These are phyloP conservation scores for Anthostomella pinea DNA, from an alignment of 2,329 filamentous ascomycete genomes.

Conservation along the genomic window DNA sequence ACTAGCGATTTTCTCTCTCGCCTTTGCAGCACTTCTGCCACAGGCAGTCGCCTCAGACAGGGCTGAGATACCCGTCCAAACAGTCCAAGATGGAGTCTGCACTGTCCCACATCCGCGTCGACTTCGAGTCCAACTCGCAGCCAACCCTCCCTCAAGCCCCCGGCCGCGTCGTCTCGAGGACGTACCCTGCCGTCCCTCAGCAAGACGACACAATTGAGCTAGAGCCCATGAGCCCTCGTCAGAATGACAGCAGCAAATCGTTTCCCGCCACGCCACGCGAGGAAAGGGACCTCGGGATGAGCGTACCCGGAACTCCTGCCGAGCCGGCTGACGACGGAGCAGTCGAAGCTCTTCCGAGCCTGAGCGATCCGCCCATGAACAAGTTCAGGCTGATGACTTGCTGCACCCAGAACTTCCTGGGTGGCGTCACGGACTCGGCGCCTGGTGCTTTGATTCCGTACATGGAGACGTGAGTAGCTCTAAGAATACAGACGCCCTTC, in stretches of 20 bases:
- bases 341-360: constrained; percentile 33
- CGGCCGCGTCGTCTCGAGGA: constrained; percentile 36
- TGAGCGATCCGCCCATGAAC: constrained; percentile 64
- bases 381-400: constrained; percentile 63
- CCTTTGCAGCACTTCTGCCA: too few species aligned
- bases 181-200: constrained; percentile 38
- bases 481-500: neutral
- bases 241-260: constrained; percentile 9
- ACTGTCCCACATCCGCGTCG: constrained; percentile 24
- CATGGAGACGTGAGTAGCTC: constrained; percentile 58
- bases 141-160: constrained; percentile 33
- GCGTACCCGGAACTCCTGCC: constrained; percentile 12
- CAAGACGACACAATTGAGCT: constrained; percentile 23
- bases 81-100: constrained; percentile 13
- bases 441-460: constrained; percentile 79
- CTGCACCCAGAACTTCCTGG: constrained; percentile 64
- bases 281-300: constrained; percentile 27
- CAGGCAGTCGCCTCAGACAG: too few species aligned
- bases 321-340: constrained; percentile 20
- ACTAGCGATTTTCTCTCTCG: too few species aligned
- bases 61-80: constrained; percentile 5
- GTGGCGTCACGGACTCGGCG: constrained; percentile 72
- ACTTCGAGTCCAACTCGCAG: constrained; percentile 25
- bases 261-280: constrained; percentile 16
- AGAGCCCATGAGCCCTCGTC: constrained; percentile 8